A percentile compares a stretch with the other conserved stretches of the same genome.
Conservation (phyloP, 495 filamentous ascomycete genomes). For the Ascodesmis nigricans region DNA sequence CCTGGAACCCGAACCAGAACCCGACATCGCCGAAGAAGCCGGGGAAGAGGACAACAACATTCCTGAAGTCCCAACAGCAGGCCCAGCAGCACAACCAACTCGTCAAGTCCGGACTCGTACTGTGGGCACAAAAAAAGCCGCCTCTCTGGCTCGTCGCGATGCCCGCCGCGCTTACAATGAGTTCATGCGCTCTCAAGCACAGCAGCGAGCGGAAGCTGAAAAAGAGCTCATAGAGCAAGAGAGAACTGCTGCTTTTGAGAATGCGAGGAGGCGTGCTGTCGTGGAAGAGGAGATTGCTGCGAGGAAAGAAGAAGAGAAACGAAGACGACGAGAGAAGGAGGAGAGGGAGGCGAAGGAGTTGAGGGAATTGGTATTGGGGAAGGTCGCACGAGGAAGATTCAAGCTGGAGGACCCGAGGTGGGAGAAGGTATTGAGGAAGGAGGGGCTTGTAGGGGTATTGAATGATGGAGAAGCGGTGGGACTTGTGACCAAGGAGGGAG, state of each 20-base stretch:
- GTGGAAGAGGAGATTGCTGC: conserved; percentile 25
- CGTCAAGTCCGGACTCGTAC: conserved; percentile 14
- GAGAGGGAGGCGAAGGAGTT: conserved; percentile 9
- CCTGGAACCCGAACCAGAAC: not conserved
- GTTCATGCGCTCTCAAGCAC: conserved; percentile 25
- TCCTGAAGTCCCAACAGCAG: not conserved
- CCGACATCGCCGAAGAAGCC: not conserved
- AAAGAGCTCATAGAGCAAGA: conserved; percentile 24
- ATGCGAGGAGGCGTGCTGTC: conserved; percentile 23
- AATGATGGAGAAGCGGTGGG: conserved; percentile 16
- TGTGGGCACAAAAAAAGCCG: conserved; percentile 29
- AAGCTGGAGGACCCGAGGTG: conserved; percentile 8
- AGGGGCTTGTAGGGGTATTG: conserved; percentile 21
- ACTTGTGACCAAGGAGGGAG: conserved; percentile 16
- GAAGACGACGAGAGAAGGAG: conserved; percentile 17
- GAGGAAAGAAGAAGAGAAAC: conserved; percentile 20
- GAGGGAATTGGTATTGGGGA: conserved; percentile 3
- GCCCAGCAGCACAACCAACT: not conserved
- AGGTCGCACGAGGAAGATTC: conserved; percentile 3
- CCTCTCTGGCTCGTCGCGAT: conserved; percentile 27
- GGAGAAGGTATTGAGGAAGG: conserved; percentile 10
- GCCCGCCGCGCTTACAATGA: conserved; percentile 30
- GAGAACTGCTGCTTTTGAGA: conserved; percentile 21
- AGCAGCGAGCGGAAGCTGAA: conserved; percentile 21
- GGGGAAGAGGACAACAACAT: not conserved